A percentile compares a stretch with the other conserved stretches of the same genome.
Conservation (phyloP, 148 eudicot genomes). For the Silene conica region DNA sequence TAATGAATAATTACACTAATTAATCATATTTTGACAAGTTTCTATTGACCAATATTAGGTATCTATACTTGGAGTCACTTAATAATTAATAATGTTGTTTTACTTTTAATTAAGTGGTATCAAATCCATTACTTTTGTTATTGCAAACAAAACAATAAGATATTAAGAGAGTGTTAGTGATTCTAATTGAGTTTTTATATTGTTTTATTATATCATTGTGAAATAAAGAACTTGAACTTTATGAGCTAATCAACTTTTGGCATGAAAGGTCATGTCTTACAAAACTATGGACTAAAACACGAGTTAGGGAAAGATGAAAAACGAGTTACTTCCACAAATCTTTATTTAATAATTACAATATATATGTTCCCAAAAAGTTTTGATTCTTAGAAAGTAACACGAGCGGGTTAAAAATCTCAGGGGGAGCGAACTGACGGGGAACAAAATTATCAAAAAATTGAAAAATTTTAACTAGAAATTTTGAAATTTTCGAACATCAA, state of each 20-base stretch:
- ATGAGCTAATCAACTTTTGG: background rate
- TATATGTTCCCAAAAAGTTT: too few relatives aligned
- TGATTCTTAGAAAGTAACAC: too few relatives aligned
- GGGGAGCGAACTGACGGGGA: too few relatives aligned
- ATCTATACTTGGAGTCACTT: background rate
- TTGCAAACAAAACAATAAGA: conserved; percentile 18
- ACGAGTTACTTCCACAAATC: too few relatives aligned
- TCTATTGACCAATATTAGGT: conserved; percentile 11
- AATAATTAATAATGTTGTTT: background rate
- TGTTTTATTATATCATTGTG: background rate
- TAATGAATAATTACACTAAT: background rate
- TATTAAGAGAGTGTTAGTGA: background rate
- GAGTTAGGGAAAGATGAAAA: too few relatives aligned
- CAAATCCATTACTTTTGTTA: conserved; percentile 21
- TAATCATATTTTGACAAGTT: background rate
- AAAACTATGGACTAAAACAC: background rate
- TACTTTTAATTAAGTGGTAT: background rate
- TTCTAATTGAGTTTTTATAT: background rate
- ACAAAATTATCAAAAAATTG: too few relatives aligned
- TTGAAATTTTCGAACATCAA: too few relatives aligned
- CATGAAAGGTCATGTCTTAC: background rate
- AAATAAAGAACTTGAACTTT: background rate
- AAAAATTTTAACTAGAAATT: too few relatives aligned
- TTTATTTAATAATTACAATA: too few relatives aligned
- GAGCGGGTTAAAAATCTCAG: too few relatives aligned